phyloP scores from a whole-genome alignment of 2,329 filamentous ascomycete genomes.

The Fusarium stilboides region DNA sequence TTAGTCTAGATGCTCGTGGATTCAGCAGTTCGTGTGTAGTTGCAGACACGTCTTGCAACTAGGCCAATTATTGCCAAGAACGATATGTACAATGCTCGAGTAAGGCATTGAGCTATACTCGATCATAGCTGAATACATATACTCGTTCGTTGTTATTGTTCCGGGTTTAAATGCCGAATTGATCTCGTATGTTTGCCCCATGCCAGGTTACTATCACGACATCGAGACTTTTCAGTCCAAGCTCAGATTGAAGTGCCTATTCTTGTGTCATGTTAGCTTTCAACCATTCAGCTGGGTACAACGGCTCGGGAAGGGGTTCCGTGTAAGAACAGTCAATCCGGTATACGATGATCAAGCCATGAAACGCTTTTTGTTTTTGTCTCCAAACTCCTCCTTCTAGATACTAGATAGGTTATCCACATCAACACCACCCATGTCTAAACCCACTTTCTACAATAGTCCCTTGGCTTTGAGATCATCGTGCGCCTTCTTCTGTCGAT shows the following conservation, averaged over 20 bases:
- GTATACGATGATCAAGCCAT: not conserved
- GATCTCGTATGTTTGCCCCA: slow-evolving; percentile 1
- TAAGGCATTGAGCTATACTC: not conserved
- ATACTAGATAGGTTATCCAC: slow-evolving; percentile 25
- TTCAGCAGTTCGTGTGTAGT: not conserved
- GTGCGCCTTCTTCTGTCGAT: slow-evolving; percentile 88
- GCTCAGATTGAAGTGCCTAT: not conserved
- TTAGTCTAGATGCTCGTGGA: not conserved
- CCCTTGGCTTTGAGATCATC: slow-evolving; percentile 68
- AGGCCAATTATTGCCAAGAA: not conserved
- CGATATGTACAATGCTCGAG: not conserved
- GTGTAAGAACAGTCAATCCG: not conserved
- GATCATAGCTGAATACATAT: not conserved
- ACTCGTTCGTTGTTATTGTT: not conserved
- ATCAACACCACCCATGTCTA: slow-evolving; percentile 2
- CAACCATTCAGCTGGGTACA: not conserved
- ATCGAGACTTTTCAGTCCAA: not conserved
- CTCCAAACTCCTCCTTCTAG: slow-evolving; percentile 30
- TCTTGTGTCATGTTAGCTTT: not conserved
- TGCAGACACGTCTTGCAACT: not conserved
- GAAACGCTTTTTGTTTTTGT: slow-evolving; percentile 35
- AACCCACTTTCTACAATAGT: slow-evolving; percentile 40
- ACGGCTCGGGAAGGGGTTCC: too few relatives aligned
- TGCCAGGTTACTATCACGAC: slow-evolving; percentile 25
- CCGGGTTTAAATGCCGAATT: slow-evolving; percentile 5